Base-by-base conservation (phyloP, 106 monocot genomes). In the Narthecium ossifragum region DNA sequence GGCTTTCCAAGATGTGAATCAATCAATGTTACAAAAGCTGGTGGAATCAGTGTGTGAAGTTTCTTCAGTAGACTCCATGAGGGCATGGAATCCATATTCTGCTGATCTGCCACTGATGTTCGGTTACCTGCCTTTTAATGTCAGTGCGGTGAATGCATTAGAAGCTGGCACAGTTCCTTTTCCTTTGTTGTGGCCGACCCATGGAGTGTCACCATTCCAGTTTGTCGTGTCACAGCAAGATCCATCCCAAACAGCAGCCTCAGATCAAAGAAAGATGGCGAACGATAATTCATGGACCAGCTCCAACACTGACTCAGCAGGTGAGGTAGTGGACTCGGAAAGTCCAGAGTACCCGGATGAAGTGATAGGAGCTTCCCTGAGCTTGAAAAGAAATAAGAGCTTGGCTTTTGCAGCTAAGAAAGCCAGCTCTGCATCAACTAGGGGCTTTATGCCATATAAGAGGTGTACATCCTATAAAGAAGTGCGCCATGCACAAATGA, bases 401-500 rank as follows among this genome's bases (percentile, higher is more conserved):
- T n/a, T n/a, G n/a, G n/a, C n/a, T n/a, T n/a, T n/a, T n/a, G n/a
- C n/a, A n/a, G n/a, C n/a, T n/a, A n/a, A n/a, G n/a, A n/a, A n/a
- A n/a, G n/a, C 61, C 25, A 29, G n/a, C 45, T 34, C 43, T n/a
- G 51, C 34, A 1, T 25, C 50, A 8, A 12, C 25, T 0, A 79
- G 48, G 46, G 88, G 93, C 2, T 93, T 93, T 64, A 67, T 82
- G 57, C 85, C 93, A 10, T 88, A 93, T 17, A 80, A 84, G 43
- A 80, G 78, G 68, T 72, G 82, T 49, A 61, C 57, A 17, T 33
- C 68, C 27, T 67, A 73, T 23, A 63, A 34, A 28, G 59, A 64
- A 74, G 52, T 31, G 12, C 26, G 56, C 40, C 46, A 72, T 55
- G 14, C 54, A 8, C 46, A 47, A 20, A 37, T 20, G 21, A 28